A percentile compares a stretch with the other conserved stretches of the same genome.
phyloP scores from a whole-genome alignment of 148 eudicot species.

The Rhododendron ovatum region DNA sequence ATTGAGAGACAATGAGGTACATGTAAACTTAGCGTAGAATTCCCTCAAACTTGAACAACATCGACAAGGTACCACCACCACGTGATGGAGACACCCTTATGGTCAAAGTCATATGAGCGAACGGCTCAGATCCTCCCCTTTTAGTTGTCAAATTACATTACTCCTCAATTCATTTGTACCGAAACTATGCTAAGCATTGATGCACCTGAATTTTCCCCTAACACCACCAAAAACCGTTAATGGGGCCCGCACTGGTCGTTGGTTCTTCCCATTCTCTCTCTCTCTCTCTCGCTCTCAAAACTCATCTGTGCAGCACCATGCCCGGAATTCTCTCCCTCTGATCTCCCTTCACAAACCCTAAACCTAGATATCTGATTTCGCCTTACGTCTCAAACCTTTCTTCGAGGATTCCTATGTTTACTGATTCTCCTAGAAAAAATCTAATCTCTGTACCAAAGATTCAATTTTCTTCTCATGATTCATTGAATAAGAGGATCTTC shows the following conservation, averaged over 20 bases:
- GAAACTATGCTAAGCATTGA: neutral
- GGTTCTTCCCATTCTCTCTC: neutral
- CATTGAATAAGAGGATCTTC: neutral
- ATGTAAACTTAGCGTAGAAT: neutral
- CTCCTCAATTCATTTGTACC: neutral
- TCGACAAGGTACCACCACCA: neutral
- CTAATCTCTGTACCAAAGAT: neutral
- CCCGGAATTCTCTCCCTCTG: neutral
- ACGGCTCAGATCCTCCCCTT: neutral
- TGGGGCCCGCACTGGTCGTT: conserved; percentile 9
- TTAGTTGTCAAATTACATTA: neutral
- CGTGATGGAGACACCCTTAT: neutral
- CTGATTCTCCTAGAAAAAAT: neutral
- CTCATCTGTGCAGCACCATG: neutral
- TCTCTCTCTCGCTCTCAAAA: neutral
- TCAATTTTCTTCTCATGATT: neutral
- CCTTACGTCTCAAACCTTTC: neutral
- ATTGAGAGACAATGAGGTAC: no score
- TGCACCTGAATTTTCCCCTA: neutral
- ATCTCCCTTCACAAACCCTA: conserved; percentile 1
- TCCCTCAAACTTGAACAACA: neutral
- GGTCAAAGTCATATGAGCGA: neutral
- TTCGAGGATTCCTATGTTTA: neutral
- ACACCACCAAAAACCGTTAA: neutral
- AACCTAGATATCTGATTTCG: neutral